Base-by-base conservation (phyloP, 2,329 filamentous ascomycete species). In the Exophiala sp. region DNA sequence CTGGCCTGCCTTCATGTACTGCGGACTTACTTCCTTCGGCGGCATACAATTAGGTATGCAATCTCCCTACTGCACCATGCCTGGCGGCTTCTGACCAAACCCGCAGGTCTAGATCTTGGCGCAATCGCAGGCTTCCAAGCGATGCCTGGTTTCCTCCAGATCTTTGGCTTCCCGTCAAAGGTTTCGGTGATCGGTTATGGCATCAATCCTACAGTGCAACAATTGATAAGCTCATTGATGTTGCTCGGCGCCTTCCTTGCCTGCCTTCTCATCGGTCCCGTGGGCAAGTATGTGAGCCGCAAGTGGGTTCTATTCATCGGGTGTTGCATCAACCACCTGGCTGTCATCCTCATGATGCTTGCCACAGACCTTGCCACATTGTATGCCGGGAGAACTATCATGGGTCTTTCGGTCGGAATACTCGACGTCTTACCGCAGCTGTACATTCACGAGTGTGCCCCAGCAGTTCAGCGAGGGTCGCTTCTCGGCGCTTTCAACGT, bases 291-390 rank as follows among this genome's bases (percentile, higher is more conserved):
- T 36, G 59, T 79, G 29, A 75, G 76, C 12, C 71, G 77, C 3
- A 74, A 72, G 47, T 35, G 62, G 1, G 72, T 73, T 47, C 65
- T 80, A 7, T 76, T 71, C 64, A 43, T 72, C 2, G 78, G 52
- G n/a, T 75, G n/a, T n/a, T n/a, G n/a, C 1, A 63, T 78, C 8
- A 80, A 78, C 59, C 72, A 69, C 57, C 65, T 78, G 2, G 71
- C 78, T 10, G 81, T 81, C 58, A 69, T 80, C n/a, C 72, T 82
- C 60, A 82, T 83, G 79, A 82, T 83, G 77, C 72, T 75, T 2
- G 80, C 78, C 0, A 74, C 70, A 6, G 63, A 69, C 47, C 79
- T 83, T 33, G 77, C 71, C 5, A 77, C 74, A 0, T 73, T 83
- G 6, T 83, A 83, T 52, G 72, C 74, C 20, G 80, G 78, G 6